Base-by-base conservation (phyloP, 2,329 filamentous ascomycete genomes). In the Dothidotthia symphoricarpi region DNA sequence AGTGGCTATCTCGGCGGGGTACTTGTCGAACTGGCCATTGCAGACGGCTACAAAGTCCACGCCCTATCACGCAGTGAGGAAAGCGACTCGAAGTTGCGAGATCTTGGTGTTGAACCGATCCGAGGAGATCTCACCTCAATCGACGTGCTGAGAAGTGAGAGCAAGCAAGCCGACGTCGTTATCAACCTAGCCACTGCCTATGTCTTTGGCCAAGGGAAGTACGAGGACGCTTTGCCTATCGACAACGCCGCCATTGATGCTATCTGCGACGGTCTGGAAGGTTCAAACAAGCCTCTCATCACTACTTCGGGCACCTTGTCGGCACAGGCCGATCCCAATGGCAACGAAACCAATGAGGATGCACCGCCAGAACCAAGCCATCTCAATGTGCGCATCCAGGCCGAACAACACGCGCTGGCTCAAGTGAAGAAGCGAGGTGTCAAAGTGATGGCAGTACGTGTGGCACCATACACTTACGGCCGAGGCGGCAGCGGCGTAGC, bases 401-500 rank as follows among this genome's bases (percentile, higher is more conserved):
- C 10, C 9, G 68, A 69, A 46, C n/a, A 34, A 5, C 48, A 71
- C 37, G 61, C 62, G 1, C 46, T 67, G 10, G 26, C 24, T 3
- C 55, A 62, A 19, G 28, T 17, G 14, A 43, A 43, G 6, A 44
- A 48, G 5, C 51, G 59, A 25, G 64, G 66, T 2, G 48, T 75
- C 16, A 48, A 55, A 3, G 66, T 70, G 4, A 57, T 47, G 17
- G 45, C 57, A 5, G 54, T 75, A 6, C 64, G 72, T 0, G 58
- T 75, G 0, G 57, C 72, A 1, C 69, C 70, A 0, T 74, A 57
- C 24, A 71, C 74, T 0, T 72, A 75, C 47, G 73, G 72, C 2
- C 59, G 58, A 13, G 70, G 63, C 1, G 70, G 66, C 10, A 67
- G 64, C 40, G 64, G 65, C 8, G 39, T 55, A 13, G n/a, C 17